A percentile compares a stretch with the other conserved stretches of the same genome.
Conservation (phyloP, 495 filamentous ascomycete species). For the Penicillium salamii region DNA sequence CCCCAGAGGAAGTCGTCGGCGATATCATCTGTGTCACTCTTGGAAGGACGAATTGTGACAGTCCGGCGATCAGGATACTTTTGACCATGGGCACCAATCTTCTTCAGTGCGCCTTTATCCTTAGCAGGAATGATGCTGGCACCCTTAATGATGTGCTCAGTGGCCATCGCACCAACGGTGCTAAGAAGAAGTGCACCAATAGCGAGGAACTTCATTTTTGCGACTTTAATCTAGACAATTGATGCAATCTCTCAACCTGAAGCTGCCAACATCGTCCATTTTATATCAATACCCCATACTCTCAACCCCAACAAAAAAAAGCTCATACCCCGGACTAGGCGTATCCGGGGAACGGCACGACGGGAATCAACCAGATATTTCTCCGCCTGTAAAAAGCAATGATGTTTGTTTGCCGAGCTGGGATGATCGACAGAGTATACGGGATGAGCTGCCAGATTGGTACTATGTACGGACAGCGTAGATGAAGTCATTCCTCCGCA, state of each 20-base stretch:
- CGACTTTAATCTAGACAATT: background rate
- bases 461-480: background rate
- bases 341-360: background rate
- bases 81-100: constrained; percentile 27
- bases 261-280: background rate
- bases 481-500: constrained; percentile 15
- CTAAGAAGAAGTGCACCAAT: constrained; percentile 25
- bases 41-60: constrained; percentile 49
- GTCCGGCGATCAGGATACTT: constrained; percentile 40
- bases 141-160: constrained; percentile 21
- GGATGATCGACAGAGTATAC: constrained; percentile 9
- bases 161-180: constrained; percentile 13
- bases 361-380: constrained; percentile 18
- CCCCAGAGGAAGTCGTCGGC: constrained; percentile 51
- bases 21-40: constrained; percentile 52
- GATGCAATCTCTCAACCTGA: background rate
- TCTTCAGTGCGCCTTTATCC: constrained; percentile 19
- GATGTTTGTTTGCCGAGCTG: background rate
- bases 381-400: constrained; percentile 30
- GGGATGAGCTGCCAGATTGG: background rate
- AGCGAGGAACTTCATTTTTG: constrained; percentile 25
- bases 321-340: background rate
- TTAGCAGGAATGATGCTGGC: constrained; percentile 26
- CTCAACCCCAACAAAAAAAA: background rate
- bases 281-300: constrained; percentile 2